phyloP scores from a whole-genome alignment of 148 eudicot species.

The Cornus kousa region DNA sequence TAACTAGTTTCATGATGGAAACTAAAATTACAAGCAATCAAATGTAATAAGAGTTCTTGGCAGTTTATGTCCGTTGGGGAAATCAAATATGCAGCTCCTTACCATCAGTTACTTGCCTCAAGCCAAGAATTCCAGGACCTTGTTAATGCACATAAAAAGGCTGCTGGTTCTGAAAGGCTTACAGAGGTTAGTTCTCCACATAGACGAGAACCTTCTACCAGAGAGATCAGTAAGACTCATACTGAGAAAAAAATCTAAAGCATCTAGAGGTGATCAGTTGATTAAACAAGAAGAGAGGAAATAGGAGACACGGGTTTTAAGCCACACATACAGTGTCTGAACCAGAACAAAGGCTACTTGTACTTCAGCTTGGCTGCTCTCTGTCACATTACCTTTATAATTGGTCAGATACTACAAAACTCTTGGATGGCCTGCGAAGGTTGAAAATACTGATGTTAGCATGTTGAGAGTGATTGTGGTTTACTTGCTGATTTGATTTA shows the following conservation, averaged over 20 bases:
- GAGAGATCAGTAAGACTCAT: slow-evolving; percentile 34
- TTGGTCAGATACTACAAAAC: slow-evolving; percentile 60
- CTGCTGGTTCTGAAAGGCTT: slow-evolving; percentile 56
- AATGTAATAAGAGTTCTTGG: slow-evolving; percentile 1
- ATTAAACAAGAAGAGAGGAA: slow-evolving; percentile 76
- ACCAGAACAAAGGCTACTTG: slow-evolving; percentile 51
- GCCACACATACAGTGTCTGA: slow-evolving; percentile 57
- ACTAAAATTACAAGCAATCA: neutral
- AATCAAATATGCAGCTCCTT: slow-evolving; percentile 51
- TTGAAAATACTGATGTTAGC: slow-evolving; percentile 53
- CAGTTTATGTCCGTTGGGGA: slow-evolving; percentile 80
- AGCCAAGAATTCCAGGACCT: slow-evolving; percentile 63
- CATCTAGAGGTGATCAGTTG: slow-evolving; percentile 43
- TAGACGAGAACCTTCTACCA: slow-evolving; percentile 19
- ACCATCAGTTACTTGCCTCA: slow-evolving; percentile 46
- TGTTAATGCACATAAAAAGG: slow-evolving; percentile 74
- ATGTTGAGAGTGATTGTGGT: slow-evolving; percentile 50
- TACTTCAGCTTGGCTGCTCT: slow-evolving; percentile 40
- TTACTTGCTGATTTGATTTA: slow-evolving; percentile 55
- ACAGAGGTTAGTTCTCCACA: slow-evolving; percentile 29
- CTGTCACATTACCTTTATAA: slow-evolving; percentile 37
- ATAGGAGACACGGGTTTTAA: slow-evolving; percentile 66
- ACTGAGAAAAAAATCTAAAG: slow-evolving; percentile 22
- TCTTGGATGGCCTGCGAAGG: slow-evolving; percentile 83
- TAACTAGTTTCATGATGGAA: neutral